Base-by-base conservation (phyloP, 192 early-diverging fungal genomes). In the Radiomyces spectabilis region DNA sequence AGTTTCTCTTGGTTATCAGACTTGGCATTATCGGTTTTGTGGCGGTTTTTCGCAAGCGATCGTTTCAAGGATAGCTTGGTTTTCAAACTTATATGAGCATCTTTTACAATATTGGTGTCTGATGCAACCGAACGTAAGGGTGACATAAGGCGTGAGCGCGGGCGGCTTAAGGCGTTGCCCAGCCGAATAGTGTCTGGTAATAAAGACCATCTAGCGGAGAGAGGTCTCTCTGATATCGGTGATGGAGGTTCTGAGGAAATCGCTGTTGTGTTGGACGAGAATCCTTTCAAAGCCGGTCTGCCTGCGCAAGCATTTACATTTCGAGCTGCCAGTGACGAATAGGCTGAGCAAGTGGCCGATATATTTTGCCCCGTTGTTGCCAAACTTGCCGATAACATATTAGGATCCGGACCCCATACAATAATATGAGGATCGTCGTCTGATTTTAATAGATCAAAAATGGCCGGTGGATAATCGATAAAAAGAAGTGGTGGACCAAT, bases 391-490 rank as follows among this genome's bases (percentile, higher is more conserved):
- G 48, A 38, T 35, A 60, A 33, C 1, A 34, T 32, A 37, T 32
- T 49, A 10, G 59, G 60, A 48, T 69, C 66, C 35, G 55, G 33
- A 6, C 55, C 55, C 66, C 66, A 69, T 13, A 69, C 34, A 55
- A 69, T 69, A 18, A 69, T 63, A 13, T 60, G 33, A 12, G 62
- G 60, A 37, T 69, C 66, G 3, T 30, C 30, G 25, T 69, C 66
- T 5, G 66, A 55, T 47, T 51, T 62, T 1, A 69, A 39, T 1
- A 53, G 47, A 55, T 69, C 66, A 35, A 69, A 69, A 41, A 58
- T 61, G 2, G 61, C 56, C 4, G 66, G 66, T 38, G 60, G 51
- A 41, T 53, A 55, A 42, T 46, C 53, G 24, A 45, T 44, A 27
- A 61, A 61, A 16, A 67, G 7, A 13, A 61, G 19, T n/a, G 62